Conservation (phyloP, 768 basidiomycete species). For the Clitopilus hobsonii region DNA sequence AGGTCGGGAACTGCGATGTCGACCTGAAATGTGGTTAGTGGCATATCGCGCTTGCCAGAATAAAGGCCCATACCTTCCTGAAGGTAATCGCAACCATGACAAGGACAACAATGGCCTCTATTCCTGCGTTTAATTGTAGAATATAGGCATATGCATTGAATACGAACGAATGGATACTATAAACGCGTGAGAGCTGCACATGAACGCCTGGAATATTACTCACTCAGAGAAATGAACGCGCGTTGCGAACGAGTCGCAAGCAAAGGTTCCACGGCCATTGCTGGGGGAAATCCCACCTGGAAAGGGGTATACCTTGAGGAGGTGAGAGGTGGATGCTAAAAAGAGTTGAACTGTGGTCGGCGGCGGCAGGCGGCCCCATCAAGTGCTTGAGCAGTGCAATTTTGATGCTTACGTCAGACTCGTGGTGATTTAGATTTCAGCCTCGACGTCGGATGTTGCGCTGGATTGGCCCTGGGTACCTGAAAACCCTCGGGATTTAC, state of each 20-base stretch:
- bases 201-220: slow-evolving; percentile 14
- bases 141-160: neutral
- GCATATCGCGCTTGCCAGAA: neutral
- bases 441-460: neutral
- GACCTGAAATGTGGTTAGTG: slow-evolving; percentile 34
- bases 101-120: slow-evolving; percentile 75
- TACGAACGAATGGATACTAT: slow-evolving; percentile 59
- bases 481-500: neutral
- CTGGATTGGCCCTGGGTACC: neutral
- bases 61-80: slow-evolving; percentile 23
- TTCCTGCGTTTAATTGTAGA: slow-evolving; percentile 4
- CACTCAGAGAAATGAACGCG: slow-evolving; percentile 69
- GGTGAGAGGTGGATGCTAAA: neutral
- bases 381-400: neutral
- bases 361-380: neutral
- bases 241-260: slow-evolving; percentile 70
- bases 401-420: neutral
- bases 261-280: slow-evolving; percentile 70
- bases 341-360: neutral
- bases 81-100: slow-evolving; percentile 73
- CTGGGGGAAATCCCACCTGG: neutral
- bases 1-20: slow-evolving; percentile 44
- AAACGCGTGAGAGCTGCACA: slow-evolving; percentile 1
- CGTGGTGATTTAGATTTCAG: neutral
- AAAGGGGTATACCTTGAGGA: neutral